Evolutionary conservation across 495 filamentous ascomycete genomes (phyloP), one percentile per base, ranked within the genome.

Genomic region (Annulohypoxylon maeteangense): DNA sequence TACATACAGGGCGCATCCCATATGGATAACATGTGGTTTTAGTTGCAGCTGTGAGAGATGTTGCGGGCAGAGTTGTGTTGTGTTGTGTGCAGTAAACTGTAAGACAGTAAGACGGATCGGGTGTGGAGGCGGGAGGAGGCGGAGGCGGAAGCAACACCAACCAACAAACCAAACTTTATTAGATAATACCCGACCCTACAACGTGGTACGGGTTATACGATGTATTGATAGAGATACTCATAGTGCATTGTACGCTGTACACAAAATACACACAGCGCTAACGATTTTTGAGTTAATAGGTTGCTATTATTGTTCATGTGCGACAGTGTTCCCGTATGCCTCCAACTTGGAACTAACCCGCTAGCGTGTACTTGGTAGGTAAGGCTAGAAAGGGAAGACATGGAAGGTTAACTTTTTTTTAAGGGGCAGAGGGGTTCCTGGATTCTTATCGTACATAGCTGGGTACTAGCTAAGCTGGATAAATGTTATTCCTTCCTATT

Each of bases 131-230:
- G 38, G 58, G 58, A 58, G 67, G 45, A 20, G 2, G 47, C 7
- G 27, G 48, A 32, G n/a, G n/a, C 50, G 14, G 50, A 54, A 50
- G 22, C 45, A 62, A 45, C 23, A 66, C 31, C 60, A 42, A 6
- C 14, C n/a, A n/a, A n/a, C n/a, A n/a, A n/a, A 44, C 7, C 40
- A 44, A 44, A 44, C 40, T 18, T 12, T 44, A 44, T 70, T 71
- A 71, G 68, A 63, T 72, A 72, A 72, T 68, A 67, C 69, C 69
- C 64, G 64, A 70, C 36, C 61, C 61, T 51, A 58, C 59, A 18
- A 55, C 36, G 38, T 59, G 36, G 47, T 51, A 51, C 47, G 14
- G 47, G 54, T 40, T 40, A 12, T 40, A 40, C 36, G n/a, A 32
- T 32, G 7, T 7, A 32, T n/a, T n/a, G n/a, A 32, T 32, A 32